Percentiles rank a stretch among this genome's conserved stretches.
Evolutionary conservation across 352 stramenopile genomes (phyloP).

Genomic region (Plasmopara muralis): DNA sequence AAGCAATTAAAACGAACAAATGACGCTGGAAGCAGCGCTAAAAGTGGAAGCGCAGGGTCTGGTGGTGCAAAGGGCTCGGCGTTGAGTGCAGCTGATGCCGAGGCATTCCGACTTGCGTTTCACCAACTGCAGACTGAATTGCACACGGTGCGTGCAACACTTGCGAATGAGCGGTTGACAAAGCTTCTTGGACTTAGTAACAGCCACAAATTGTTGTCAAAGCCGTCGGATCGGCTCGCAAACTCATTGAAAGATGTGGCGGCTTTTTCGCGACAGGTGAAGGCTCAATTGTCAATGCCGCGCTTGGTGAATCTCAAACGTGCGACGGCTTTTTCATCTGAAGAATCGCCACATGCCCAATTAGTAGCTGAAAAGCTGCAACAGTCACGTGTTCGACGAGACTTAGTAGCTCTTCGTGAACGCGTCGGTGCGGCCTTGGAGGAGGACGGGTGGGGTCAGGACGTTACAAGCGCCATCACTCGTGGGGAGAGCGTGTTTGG

Average conservation of each 20-base stretch:
- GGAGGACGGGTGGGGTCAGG: conserved; percentile 48
- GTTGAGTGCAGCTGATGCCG: conserved; percentile 36
- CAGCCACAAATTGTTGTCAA: conserved; percentile 6
- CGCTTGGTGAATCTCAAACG: conserved; percentile 52
- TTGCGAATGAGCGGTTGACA: conserved; percentile 59
- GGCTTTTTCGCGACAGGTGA: conserved; percentile 41
- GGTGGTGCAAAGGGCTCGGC: conserved; percentile 25
- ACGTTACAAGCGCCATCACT: conserved; percentile 53
- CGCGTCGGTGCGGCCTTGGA: conserved; percentile 36
- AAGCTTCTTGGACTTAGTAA: conserved; percentile 31
- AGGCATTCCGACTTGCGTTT: conserved; percentile 57
- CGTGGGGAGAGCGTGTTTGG: conserved; percentile 63
- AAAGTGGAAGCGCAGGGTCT: conserved; percentile 13
- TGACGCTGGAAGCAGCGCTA: conserved; percentile 29
- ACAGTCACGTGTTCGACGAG: conserved; percentile 34
- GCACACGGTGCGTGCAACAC: conserved; percentile 35
- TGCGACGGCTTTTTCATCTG: conserved; percentile 5
- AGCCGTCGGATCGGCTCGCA: conserved; percentile 25
- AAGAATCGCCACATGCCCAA: conserved; percentile 30
- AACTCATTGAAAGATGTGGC: conserved; percentile 43
- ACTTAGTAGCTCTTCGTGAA: conserved; percentile 35
- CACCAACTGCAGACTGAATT: conserved; percentile 49
- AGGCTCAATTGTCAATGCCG: conserved; percentile 59
- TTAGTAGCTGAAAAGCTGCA: conserved; percentile 45
- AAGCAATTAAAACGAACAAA: conserved; percentile 75